Evolutionary conservation across 768 basidiomycete genomes (phyloP), one percentile per base, ranked within the genome.

Genomic region (Suillus occidentalis): DNA sequence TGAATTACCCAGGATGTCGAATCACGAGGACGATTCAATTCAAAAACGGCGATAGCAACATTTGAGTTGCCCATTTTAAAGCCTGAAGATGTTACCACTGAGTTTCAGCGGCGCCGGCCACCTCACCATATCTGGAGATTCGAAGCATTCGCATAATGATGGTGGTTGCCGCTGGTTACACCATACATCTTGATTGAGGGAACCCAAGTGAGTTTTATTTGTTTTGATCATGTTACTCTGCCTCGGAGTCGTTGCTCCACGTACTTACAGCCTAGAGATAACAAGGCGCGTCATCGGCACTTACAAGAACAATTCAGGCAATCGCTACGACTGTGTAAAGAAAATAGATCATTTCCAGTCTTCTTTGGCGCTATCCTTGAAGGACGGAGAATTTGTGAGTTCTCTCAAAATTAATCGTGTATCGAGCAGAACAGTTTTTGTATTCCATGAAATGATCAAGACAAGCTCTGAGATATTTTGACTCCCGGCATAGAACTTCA

Each of bases 21-120:
- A 86, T 66, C 83, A 84, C 69, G 84, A 87, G 69, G 76, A 86
- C 65, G 50, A n/a, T 68, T 1, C 77, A 82, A 28, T 73, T 72
- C n/a, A 84, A 84, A 2, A 69, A 70, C 76, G 34, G 82, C 87
- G 45, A 84, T 83, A 1, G 85, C 85, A 47, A 73, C 78, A 12
- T 85, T 87, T 69, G 85, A 88, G 67, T 75, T 88, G 12, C 86
- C 87, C 0, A 85, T 85, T 20, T 40, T 87, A 43, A 76, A 76
- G 63, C 82, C 83, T 37, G 83, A 88, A 58, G 74, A 86, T 65
- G 76, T 87, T 49, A 72, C 75, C 57, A 82, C 88, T 66, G 85
- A 87, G 63, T 68, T 86, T 10, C 79, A 82, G 64, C 78, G 82
- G 8, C 34, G 34, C 8, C 63, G 81, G 82, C 64, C 73, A 78